Evolutionary conservation across 1,284 basidiomycete genomes (phyloP).

Genomic region (Ganoderma boninense): DNA sequence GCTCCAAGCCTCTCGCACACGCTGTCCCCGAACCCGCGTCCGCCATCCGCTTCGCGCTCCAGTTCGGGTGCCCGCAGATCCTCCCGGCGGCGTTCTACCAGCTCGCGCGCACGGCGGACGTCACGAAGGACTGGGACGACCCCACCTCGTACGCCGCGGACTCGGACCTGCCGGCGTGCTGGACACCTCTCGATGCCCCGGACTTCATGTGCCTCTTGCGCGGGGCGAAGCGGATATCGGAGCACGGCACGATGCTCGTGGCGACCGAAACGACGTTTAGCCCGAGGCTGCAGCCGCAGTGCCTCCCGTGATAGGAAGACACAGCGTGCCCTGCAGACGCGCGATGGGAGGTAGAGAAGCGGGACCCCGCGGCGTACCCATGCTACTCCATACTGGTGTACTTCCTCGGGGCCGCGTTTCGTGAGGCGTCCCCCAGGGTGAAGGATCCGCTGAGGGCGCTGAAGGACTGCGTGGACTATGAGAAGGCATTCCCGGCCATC

Average conservation of each 20-base stretch:
- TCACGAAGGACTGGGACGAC: neutral
- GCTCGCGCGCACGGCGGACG: conserved; percentile 41
- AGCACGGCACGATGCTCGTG: neutral
- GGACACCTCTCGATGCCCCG: neutral
- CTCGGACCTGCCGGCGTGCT: neutral
- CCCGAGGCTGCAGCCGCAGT: neutral
- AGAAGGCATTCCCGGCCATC: neutral
- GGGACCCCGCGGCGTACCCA: neutral
- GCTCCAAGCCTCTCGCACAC: neutral
- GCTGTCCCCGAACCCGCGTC: conserved; percentile 10
- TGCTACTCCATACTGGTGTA: neutral
- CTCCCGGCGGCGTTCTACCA: conserved; percentile 73
- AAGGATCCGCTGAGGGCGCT: neutral
- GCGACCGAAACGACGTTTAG: neutral
- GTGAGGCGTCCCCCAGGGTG: neutral
- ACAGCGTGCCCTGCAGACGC: neutral
- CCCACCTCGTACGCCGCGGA: neutral
- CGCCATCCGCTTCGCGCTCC: conserved; percentile 67
- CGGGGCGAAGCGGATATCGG: neutral
- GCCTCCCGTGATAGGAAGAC: conserved; percentile 2
- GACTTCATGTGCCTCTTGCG: neutral
- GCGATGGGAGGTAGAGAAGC: neutral
- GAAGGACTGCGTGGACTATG: conserved; percentile 4
- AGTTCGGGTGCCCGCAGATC: conserved; percentile 58
- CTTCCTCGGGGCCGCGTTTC: neutral